Percentiles rank a stretch among this genome's conserved stretches.
Evolutionary conservation across 1,284 basidiomycete genomes (phyloP).

Genomic region (Cryptococcus sp.): DNA sequence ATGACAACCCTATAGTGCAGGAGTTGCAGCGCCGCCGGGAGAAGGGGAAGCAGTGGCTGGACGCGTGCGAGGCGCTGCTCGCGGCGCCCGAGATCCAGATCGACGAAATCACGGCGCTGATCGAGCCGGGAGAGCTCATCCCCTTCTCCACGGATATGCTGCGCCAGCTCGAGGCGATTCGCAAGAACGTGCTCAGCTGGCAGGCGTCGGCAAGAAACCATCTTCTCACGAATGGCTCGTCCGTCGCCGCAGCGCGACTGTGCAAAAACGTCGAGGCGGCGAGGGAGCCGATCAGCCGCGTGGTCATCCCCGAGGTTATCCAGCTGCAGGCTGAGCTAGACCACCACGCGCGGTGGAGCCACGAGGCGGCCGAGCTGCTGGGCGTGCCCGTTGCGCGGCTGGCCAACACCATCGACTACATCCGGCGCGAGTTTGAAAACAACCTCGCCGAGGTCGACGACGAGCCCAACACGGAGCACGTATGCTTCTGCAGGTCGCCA

Average conservation of each 20-base stretch:
- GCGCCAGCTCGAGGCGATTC: constrained; percentile 35
- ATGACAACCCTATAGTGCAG: constrained; percentile 27
- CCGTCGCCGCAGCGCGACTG: constrained; percentile 28
- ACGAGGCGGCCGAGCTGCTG: constrained; percentile 18
- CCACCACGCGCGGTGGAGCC: constrained; percentile 28
- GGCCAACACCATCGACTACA: constrained; percentile 19
- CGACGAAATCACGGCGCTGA: constrained; percentile 22
- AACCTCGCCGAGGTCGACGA: constrained; percentile 35
- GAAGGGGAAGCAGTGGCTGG: constrained; percentile 29
- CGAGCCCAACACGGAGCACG: constrained; percentile 18
- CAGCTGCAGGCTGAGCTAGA: constrained; percentile 37
- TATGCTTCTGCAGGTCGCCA: constrained; percentile 36
- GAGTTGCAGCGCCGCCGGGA: constrained; percentile 31
- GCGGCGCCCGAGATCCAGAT: constrained; percentile 23
- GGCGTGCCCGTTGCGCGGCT: constrained; percentile 19
- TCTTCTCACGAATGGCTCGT: constrained; percentile 21
- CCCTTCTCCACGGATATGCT: constrained; percentile 33
- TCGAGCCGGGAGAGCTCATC: constrained; percentile 29
- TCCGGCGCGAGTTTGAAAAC: constrained; percentile 26
- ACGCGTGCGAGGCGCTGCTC: constrained; percentile 22
- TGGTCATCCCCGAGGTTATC: constrained; percentile 37
- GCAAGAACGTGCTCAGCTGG: constrained; percentile 38
- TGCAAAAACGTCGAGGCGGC: constrained; percentile 31
- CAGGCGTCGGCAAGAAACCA: constrained; percentile 27
- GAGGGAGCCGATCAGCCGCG: constrained; percentile 22